Evolutionary conservation across 2,329 filamentous ascomycete species (phyloP).

Genomic region (Thermochaetoides dissita): DNA sequence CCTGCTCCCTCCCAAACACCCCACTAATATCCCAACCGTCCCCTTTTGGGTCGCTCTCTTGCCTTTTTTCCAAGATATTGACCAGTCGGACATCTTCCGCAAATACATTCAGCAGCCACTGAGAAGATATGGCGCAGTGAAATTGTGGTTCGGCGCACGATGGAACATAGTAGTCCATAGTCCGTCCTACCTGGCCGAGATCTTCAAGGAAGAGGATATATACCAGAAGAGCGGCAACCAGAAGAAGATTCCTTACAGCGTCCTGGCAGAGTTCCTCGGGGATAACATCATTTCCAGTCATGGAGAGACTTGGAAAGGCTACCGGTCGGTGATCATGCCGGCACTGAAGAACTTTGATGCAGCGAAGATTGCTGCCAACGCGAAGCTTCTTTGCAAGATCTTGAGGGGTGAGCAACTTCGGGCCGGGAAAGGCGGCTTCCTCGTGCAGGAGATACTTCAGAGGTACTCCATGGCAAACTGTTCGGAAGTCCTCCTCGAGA

Average conservation of each 20-base stretch:
- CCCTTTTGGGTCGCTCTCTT: constrained; percentile 30
- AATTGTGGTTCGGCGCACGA: constrained; percentile 32
- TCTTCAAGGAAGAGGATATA: constrained; percentile 21
- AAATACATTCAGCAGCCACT: constrained; percentile 26
- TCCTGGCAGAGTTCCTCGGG: constrained; percentile 9
- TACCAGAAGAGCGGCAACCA: constrained; percentile 13
- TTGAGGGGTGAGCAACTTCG: constrained; percentile 3
- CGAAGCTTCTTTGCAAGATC: constrained; percentile 2
- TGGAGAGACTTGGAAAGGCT: constrained; percentile 7
- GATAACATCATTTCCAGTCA: constrained; percentile 12
- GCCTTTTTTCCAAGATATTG: constrained; percentile 27
- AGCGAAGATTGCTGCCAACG: constrained; percentile 6
- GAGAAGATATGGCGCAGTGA: constrained; percentile 29
- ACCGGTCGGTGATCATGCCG: constrained; percentile 8
- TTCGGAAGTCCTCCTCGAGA: constrained; percentile 10
- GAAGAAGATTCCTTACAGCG: constrained; percentile 12
- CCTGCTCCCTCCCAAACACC: constrained; percentile 13
- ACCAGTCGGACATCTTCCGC: constrained; percentile 27
- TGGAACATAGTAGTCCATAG: constrained; percentile 35
- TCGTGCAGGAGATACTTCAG: constrained; percentile 9
- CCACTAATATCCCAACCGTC: constrained; percentile 27
- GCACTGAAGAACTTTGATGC: constrained; percentile 9
- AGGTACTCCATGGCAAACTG: constrained; percentile 11
- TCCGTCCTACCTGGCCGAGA: constrained; percentile 28
- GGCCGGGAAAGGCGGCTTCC: constrained; percentile 3